Evolutionary conservation across 2,329 filamentous ascomycete species (phyloP), one percentile per base, ranked within the genome.

Genomic region (Aspergillus chevalieri): DNA sequence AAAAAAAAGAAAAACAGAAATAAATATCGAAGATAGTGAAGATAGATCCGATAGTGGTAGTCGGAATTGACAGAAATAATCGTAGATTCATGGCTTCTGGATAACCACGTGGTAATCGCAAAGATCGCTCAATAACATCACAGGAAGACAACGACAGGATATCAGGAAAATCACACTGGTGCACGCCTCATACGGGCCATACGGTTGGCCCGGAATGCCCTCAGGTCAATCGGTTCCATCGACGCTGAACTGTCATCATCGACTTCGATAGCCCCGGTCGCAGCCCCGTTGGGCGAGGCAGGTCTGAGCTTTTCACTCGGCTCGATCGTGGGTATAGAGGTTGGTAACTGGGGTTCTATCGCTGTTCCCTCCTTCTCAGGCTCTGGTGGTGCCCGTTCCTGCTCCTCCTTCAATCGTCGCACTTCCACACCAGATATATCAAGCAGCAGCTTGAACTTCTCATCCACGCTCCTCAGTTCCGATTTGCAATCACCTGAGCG

Each of bases 401-500:
- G 76, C 52, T 85, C 79, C 12, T 74, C 73, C 48, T 74, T 63
- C 17, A 83, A 65, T 21, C 80, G 78, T 46, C 78, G 76, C 54
- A 82, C 76, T 66, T 87, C 83, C 46, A 76, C 76, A 39, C 74
- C 74, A 14, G 85, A 82, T 47, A 81, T 71, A 28, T 80, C 78
- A 46, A 83, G 74, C 1, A 89, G 82, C 48, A 84, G 78, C 7
- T 71, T 70, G 41, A 94, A 79, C 14, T 82, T 81, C 50, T 77
- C 74, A 61, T 83, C 81, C 47, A 91, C 85, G 43, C 82, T 84
- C 22, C 77, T 75, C 36, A 95, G 78, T 66, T 95, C 89, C 15
- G 82, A 79, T n/a, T 76, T 79, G 68, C 91, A 95, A 61, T 93
- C 86, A 9, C 90, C 91, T 47, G 90, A 86, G 21, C 91, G 83